Base-by-base conservation (phyloP, 2,329 filamentous ascomycete species). In the Beauveria varroae region DNA sequence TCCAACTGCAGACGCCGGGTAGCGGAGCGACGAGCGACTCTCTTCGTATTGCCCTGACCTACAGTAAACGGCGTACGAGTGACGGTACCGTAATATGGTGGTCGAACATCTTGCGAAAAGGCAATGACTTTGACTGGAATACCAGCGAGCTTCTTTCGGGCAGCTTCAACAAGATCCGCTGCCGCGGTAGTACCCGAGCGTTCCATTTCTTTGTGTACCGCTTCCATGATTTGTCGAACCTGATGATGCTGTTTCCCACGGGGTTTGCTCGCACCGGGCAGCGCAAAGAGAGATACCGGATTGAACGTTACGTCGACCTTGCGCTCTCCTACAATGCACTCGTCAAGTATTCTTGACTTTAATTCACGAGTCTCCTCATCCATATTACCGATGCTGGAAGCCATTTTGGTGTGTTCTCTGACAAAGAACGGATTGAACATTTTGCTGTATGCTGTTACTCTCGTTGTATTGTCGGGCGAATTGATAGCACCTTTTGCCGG, bases 361-460 rank as follows among this genome's bases (percentile, higher is more conserved):
- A 68, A 75, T n/a, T 77, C 69, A 28, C 79, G 76, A 0, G 83
- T 81, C 63, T 85, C 78, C 1, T 80, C 70, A 65, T 90, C 86
- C 71, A 87, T 79, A 44, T 79, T 72, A 30, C 84, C 84, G 2
- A 77, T 78, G 54, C 79, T 75, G 0, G 81, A 79, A 0, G 92
- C 91, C 58, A 97, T 67, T n/a, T 75, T 83, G 1, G 91, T 89
- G 68, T 91, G 82, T 3, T 86, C 80, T 62, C 91, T 88, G 51
- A 95, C 70, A 64, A 89, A 93, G 72, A 97, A 98, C 0, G 90
- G 86, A 37, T 91, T 82, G 68, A 98, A 98, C 41, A 81, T 78
- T 66, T 85, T 86, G 20, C 89, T 77, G 66, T 91, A 93, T 50
- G 84, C 80, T 0, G 82, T 80, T 55, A 66, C 69, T 28, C 63